Evolutionary conservation across 2,329 filamentous ascomycete species (phyloP).

Genomic region (Paraconiothyrium sp.): DNA sequence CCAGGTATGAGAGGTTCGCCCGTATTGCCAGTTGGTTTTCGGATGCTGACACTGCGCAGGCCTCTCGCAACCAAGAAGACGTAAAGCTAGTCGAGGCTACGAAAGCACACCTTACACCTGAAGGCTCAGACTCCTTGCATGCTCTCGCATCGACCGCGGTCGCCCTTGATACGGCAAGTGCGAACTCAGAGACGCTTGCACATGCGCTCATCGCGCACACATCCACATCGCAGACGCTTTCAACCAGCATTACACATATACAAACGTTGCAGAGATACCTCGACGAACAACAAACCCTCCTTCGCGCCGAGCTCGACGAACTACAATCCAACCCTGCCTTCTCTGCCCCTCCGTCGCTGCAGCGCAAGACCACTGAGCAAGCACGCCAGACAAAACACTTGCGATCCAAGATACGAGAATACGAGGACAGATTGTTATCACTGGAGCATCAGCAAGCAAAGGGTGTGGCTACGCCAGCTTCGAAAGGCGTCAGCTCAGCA

Average conservation of each 20-base stretch:
- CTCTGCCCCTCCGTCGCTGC: slow-evolving; percentile 64
- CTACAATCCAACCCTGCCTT: slow-evolving; percentile 48
- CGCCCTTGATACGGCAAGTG: slow-evolving; percentile 45
- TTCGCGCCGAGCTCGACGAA: slow-evolving; percentile 42
- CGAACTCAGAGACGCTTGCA: slow-evolving; percentile 40
- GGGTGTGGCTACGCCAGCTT: slow-evolving; percentile 29
- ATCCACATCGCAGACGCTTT: slow-evolving; percentile 39
- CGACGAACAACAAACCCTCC: slow-evolving; percentile 39
- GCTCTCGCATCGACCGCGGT: slow-evolving; percentile 51
- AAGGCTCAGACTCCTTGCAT: slow-evolving; percentile 42
- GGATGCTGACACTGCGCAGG: slow-evolving; percentile 26
- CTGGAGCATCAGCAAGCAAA: slow-evolving; percentile 37
- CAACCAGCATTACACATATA: slow-evolving; percentile 45
- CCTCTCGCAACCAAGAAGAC: slow-evolving; percentile 28
- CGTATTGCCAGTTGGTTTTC: slow-evolving; percentile 20
- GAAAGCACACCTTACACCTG: slow-evolving; percentile 36
- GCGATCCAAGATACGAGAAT: slow-evolving; percentile 72
- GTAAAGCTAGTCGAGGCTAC: slow-evolving; percentile 37
- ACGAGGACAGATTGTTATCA: slow-evolving; percentile 56
- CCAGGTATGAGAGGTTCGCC: slow-evolving; percentile 24
- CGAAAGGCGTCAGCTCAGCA: slow-evolving; percentile 50
- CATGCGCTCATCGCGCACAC: slow-evolving; percentile 48
- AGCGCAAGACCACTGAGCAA: slow-evolving; percentile 77
- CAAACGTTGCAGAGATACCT: slow-evolving; percentile 46
- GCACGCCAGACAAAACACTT: slow-evolving; percentile 75